A percentile compares a stretch with the other conserved stretches of the same genome.
phyloP scores from a whole-genome alignment of 352 stramenopile genomes.

The Globisporangium iwayamae region DNA sequence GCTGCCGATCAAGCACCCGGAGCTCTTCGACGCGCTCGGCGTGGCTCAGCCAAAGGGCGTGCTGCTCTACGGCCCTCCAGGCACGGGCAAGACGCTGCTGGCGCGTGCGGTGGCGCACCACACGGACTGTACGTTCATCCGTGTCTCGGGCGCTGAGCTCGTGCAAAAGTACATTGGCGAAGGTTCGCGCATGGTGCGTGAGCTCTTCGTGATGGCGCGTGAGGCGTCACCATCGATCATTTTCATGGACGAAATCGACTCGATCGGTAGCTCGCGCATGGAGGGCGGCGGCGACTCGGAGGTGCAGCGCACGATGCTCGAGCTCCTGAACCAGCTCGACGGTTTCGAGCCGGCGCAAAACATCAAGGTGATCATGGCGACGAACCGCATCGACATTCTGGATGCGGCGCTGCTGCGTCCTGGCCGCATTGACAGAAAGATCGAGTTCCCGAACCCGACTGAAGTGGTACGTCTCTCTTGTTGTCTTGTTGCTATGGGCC shows the following conservation, averaged over 20 bases:
- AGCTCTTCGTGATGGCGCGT: constrained; percentile 99
- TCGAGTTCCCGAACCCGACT: constrained; percentile 99
- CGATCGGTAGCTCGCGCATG: constrained; percentile 93
- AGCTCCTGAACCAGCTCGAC: constrained; percentile 98
- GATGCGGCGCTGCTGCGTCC: constrained; percentile 96
- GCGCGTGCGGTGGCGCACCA: constrained; percentile 98
- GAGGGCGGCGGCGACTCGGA: constrained; percentile 96
- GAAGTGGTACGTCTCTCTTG: constrained; percentile 61
- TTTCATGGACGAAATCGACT: constrained; percentile 99
- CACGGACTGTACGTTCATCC: constrained; percentile 99
- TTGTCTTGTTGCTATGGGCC: neutral
- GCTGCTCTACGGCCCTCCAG: constrained; percentile 95
- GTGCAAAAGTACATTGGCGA: constrained; percentile 99
- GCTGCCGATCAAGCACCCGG: constrained; percentile 99
- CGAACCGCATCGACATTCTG: constrained; percentile 99
- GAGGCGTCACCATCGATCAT: constrained; percentile 98
- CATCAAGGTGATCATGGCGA: constrained; percentile 99
- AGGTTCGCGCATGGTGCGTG: constrained; percentile 98
- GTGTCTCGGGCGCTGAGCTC: constrained; percentile 97
- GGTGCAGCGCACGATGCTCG: constrained; percentile 99
- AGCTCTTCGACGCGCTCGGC: constrained; percentile 98
- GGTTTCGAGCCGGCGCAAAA: constrained; percentile 96
- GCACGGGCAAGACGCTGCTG: constrained; percentile 98
- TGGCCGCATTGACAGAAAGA: constrained; percentile 98
- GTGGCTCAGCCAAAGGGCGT: constrained; percentile 97